Conservation (phyloP, 108 stramenopile species). For the Pelagomonas calceolata region DNA sequence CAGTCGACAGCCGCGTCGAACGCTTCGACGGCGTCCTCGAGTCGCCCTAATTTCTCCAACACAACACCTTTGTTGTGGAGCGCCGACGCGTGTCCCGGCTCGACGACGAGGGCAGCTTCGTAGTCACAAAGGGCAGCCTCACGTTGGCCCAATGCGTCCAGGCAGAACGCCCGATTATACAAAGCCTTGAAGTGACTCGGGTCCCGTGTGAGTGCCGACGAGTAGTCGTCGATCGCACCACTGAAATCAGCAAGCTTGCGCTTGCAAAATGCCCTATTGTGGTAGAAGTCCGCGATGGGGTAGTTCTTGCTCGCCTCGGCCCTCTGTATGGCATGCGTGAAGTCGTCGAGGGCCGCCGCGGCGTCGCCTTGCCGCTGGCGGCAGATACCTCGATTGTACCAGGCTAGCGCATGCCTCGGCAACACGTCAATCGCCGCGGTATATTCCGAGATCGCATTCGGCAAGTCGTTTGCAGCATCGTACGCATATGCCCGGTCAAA, state of each 20-base stretch:
- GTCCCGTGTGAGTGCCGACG: neutral
- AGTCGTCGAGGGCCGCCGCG: neutral
- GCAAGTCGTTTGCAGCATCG: constrained; percentile 11
- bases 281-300: constrained; percentile 13
- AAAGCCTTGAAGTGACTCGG: constrained; percentile 19
- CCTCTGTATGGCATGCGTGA: constrained; percentile 6
- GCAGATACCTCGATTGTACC: constrained; percentile 23
- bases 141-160: neutral
- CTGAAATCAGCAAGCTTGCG: constrained; percentile 13
- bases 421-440: constrained; percentile 9
- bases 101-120: neutral
- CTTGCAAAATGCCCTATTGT: constrained; percentile 19
- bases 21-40: constrained; percentile 13
- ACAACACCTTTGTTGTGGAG: neutral
- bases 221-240: constrained; percentile 16
- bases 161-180: constrained; percentile 19
- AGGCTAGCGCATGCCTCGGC: constrained; percentile 10
- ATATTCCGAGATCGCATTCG: constrained; percentile 16
- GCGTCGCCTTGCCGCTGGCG: neutral
- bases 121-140: constrained; percentile 14
- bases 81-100: neutral
- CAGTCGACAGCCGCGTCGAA: constrained; percentile 1
- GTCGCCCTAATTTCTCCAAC: constrained; percentile 9
- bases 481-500: constrained; percentile 25
- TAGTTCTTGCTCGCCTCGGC: constrained; percentile 12